Percentiles rank a stretch among this genome's conserved stretches.
phyloP scores from a whole-genome alignment of 352 stramenopile species.

The Pythium angustatum region DNA sequence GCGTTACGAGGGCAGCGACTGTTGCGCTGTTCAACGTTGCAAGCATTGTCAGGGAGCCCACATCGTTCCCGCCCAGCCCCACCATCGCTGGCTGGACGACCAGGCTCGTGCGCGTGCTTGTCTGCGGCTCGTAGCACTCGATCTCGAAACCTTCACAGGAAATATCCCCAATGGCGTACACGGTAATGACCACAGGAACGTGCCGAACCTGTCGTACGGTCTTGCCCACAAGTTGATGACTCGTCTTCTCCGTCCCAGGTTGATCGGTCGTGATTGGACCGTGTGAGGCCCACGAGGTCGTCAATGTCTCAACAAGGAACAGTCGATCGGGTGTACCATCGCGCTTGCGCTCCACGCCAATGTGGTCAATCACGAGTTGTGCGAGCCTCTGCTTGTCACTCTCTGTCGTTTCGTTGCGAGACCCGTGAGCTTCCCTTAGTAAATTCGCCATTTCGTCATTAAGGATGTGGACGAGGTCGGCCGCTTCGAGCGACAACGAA shows the following conservation, averaged over 20 bases:
- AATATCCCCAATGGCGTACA: conserved; percentile 22
- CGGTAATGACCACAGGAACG: conserved; percentile 40
- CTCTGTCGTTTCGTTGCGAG: not conserved
- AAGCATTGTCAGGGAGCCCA: not conserved
- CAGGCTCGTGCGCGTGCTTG: conserved; percentile 34
- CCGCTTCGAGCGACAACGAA: conserved; percentile 45
- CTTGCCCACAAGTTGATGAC: conserved; percentile 35
- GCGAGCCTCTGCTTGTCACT: conserved; percentile 35
- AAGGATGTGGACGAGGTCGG: conserved; percentile 48
- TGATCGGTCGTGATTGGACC: not conserved
- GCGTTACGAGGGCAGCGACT: conserved; percentile 12
- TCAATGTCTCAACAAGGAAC: conserved; percentile 44
- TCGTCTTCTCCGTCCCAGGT: not conserved
- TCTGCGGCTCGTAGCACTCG: conserved; percentile 51
- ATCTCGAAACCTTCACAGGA: conserved; percentile 23
- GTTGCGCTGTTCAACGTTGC: not conserved
- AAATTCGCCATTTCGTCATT: conserved; percentile 15
- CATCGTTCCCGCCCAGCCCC: conserved; percentile 12
- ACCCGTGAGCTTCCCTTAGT: not conserved
- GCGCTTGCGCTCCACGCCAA: conserved; percentile 51
- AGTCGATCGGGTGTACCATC: conserved; percentile 50
- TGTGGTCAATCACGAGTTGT: conserved; percentile 46
- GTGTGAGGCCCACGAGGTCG: not conserved
- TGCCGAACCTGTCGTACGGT: conserved; percentile 41
- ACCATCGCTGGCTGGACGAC: conserved; percentile 23